Conservation (phyloP, 495 filamentous ascomycete genomes). For the Hypoxylon subgilvum region DNA sequence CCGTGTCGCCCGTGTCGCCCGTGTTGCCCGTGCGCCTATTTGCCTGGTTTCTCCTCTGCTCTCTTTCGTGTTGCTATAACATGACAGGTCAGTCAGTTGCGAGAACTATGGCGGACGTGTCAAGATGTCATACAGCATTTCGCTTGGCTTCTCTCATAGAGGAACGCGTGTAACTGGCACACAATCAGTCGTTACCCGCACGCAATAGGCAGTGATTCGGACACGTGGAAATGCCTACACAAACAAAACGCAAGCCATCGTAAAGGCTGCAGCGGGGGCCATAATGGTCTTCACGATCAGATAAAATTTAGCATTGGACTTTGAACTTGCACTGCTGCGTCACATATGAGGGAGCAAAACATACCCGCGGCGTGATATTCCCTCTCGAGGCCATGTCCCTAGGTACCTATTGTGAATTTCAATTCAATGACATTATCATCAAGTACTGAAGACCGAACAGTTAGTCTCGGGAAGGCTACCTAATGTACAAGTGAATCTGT, state of each 20-base stretch:
- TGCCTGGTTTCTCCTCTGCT: slow-evolving; percentile 20
- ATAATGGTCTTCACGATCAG: slow-evolving; percentile 46
- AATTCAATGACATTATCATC: too few relatives aligned
- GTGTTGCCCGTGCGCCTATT: too few relatives aligned
- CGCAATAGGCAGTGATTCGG: neutral
- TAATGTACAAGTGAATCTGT: too few relatives aligned
- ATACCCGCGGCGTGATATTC: slow-evolving; percentile 31
- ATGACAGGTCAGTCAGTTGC: slow-evolving; percentile 1
- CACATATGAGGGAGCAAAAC: neutral
- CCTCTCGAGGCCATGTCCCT: slow-evolving; percentile 20
- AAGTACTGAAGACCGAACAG: too few relatives aligned
- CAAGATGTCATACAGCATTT: slow-evolving; percentile 45
- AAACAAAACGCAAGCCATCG: slow-evolving; percentile 56
- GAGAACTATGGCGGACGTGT: neutral
- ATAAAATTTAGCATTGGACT: slow-evolving; percentile 6
- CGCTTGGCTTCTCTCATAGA: slow-evolving; percentile 52
- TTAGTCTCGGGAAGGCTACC: too few relatives aligned
- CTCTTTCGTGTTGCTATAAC: slow-evolving; percentile 29
- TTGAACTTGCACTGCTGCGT: neutral
- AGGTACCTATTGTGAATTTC: too few relatives aligned
- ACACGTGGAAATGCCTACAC: slow-evolving; percentile 31
- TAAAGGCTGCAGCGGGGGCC: slow-evolving; percentile 55
- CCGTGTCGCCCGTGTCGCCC: too few relatives aligned
- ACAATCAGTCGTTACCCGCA: slow-evolving; percentile 5
- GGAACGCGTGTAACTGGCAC: slow-evolving; percentile 46